phyloP scores from a whole-genome alignment of 108 stramenopile genomes.

The Nannochloropsis gaditana region DNA sequence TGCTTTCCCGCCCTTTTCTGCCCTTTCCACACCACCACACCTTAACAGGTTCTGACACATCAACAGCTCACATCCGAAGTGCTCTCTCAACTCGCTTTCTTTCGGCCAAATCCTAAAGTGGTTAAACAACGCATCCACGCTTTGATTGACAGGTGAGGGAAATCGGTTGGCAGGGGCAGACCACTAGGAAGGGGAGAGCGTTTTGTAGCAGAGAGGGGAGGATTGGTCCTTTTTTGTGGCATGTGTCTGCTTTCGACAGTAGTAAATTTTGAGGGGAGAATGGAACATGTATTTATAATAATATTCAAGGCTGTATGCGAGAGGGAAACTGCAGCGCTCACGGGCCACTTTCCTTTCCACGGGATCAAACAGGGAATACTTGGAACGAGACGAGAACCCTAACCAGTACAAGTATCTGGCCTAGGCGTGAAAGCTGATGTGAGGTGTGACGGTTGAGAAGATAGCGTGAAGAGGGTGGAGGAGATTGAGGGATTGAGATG shows the following conservation, averaged over 20 bases:
- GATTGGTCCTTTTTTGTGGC: not conserved
- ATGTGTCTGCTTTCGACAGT: not conserved
- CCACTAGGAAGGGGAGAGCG: not conserved
- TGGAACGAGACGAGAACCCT: not conserved
- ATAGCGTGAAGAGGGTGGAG: not conserved
- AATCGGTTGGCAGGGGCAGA: not conserved
- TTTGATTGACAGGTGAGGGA: not conserved
- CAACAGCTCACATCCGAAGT: conserved; percentile 95
- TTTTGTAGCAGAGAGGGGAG: not conserved
- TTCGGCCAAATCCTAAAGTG: conserved; percentile 81
- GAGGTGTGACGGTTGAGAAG: not conserved
- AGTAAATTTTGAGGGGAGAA: not conserved
- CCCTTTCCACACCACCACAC: not conserved
- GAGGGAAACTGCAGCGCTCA: not conserved
- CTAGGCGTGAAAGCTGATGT: not conserved
- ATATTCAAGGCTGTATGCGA: not conserved
- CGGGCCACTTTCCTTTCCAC: not conserved
- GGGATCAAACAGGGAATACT: not conserved
- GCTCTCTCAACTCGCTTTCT: conserved; percentile 87
- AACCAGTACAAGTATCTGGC: conserved; percentile 20
- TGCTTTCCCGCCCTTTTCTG: not conserved
- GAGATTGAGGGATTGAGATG: not conserved
- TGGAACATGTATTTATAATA: not conserved
- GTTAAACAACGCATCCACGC: not conserved
- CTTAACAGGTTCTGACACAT: conserved; percentile 62